Conservation (phyloP, 805 yeast species). For the Yarrowia yakushimensis region DNA sequence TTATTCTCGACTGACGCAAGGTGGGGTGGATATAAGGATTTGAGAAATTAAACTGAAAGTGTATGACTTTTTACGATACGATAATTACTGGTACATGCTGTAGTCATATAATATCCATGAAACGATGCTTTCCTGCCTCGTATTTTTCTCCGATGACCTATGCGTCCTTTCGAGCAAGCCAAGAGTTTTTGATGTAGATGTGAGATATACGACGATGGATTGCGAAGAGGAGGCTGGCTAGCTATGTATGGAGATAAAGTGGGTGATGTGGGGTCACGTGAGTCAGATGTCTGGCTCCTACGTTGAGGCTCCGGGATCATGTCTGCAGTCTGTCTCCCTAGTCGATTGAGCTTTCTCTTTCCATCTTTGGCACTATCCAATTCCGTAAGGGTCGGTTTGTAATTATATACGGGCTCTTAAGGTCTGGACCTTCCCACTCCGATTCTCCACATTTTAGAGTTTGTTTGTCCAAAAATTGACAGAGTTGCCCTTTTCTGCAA, state of each 20-base stretch:
- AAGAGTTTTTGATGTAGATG: neutral
- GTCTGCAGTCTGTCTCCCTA: too few species aligned
- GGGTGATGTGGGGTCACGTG: too few species aligned
- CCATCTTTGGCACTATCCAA: neutral
- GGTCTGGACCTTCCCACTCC: neutral
- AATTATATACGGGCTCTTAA: neutral
- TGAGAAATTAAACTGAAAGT: neutral
- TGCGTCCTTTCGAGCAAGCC: too few species aligned
- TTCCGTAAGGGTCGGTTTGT: neutral
- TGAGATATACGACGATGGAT: neutral
- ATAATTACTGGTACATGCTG: too few species aligned
- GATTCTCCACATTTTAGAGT: conserved; percentile 22
- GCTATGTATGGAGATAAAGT: too few species aligned
- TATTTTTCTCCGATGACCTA: too few species aligned
- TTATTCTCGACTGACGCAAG: neutral
- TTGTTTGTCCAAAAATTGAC: neutral
- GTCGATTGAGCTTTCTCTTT: too few species aligned
- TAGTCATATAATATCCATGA: too few species aligned
- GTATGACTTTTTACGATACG: too few species aligned
- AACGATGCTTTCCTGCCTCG: too few species aligned
- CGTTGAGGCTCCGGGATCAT: too few species aligned
- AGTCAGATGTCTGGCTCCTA: too few species aligned
- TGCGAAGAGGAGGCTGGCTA: neutral
- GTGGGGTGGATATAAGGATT: neutral
- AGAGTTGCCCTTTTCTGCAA: conserved; percentile 7